A percentile compares a stretch with the other conserved stretches of the same genome.
phyloP scores from a whole-genome alignment of 768 basidiomycete species.

The Asterophora lycoperdoides region DNA sequence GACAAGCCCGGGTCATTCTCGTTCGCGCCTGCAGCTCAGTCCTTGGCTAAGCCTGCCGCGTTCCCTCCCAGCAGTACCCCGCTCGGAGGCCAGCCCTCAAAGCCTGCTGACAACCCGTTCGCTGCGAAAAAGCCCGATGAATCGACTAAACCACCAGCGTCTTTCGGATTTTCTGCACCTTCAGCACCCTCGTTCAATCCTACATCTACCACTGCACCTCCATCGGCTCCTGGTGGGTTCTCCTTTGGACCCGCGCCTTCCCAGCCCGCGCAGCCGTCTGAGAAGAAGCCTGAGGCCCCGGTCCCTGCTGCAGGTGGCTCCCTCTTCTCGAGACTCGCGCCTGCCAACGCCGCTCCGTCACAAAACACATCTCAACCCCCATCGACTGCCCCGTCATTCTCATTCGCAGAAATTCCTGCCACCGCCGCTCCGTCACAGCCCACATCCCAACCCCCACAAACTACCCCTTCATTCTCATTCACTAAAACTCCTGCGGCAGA shows the following conservation, averaged over 20 bases:
- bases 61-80: not conserved
- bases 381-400: slow-evolving; percentile 16
- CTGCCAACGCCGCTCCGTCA: slow-evolving; percentile 5
- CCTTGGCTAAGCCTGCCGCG: slow-evolving; percentile 12
- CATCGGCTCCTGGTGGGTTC: slow-evolving; percentile 6
- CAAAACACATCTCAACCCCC: slow-evolving; percentile 6
- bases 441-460: slow-evolving; percentile 5
- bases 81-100: slow-evolving; percentile 10
- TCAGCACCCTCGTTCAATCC: not conserved
- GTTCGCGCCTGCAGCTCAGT: slow-evolving; percentile 11
- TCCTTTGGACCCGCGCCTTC: slow-evolving; percentile 15
- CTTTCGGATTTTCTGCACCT: slow-evolving; percentile 11
- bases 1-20: slow-evolving; percentile 9
- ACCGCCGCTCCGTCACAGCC: slow-evolving; percentile 2
- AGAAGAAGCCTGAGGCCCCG: slow-evolving; percentile 10
- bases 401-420: slow-evolving; percentile 15
- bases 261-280: slow-evolving; percentile 5
- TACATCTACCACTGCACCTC: slow-evolving; percentile 5
- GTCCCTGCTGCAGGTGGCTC: slow-evolving; percentile 14
- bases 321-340: slow-evolving; percentile 21
- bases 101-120: slow-evolving; percentile 12
- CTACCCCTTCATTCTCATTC: slow-evolving; percentile 18
- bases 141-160: slow-evolving; percentile 7
- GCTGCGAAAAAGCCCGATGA: slow-evolving; percentile 3
- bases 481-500: slow-evolving; percentile 12